phyloP scores from a whole-genome alignment of 1,284 basidiomycete genomes.

The Moesziomyces sp. region DNA sequence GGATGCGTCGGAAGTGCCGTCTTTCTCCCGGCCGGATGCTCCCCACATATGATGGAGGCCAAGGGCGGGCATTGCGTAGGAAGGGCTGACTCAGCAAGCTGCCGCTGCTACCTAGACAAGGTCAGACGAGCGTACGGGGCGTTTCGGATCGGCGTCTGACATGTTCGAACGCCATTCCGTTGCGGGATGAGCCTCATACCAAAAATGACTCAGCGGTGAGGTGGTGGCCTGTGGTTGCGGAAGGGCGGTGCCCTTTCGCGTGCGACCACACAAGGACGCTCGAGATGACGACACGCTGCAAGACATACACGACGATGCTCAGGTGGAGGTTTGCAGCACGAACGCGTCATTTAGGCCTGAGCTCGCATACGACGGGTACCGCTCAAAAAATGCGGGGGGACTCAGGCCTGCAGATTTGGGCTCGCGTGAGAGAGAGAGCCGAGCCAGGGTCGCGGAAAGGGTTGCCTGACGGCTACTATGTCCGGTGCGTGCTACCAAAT shows the following conservation, averaged over 20 bases:
- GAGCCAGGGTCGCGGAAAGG: background rate
- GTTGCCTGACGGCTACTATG: background rate
- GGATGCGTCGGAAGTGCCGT: no score
- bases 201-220: background rate
- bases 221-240: no score
- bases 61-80: no score
- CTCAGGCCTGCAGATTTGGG: slow-evolving; percentile 3
- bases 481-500: slow-evolving; percentile 2
- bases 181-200: background rate
- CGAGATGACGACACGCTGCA: background rate
- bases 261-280: background rate
- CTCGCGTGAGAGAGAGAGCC: slow-evolving; percentile 5
- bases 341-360: slow-evolving; percentile 7
- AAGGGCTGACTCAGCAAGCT: background rate
- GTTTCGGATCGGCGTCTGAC: background rate
- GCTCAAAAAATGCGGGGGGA: slow-evolving; percentile 14
- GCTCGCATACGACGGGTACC: background rate
- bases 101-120: background rate
- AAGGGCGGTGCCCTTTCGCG: no score
- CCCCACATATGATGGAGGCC: no score
- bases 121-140: background rate
- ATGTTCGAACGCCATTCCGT: background rate
- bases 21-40: no score
- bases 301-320: no score
- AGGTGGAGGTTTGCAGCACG: slow-evolving; percentile 3